Evolutionary conservation across 768 basidiomycete species (phyloP), one percentile per base, ranked within the genome.

Genomic region (Leucocoprinus sp.): DNA sequence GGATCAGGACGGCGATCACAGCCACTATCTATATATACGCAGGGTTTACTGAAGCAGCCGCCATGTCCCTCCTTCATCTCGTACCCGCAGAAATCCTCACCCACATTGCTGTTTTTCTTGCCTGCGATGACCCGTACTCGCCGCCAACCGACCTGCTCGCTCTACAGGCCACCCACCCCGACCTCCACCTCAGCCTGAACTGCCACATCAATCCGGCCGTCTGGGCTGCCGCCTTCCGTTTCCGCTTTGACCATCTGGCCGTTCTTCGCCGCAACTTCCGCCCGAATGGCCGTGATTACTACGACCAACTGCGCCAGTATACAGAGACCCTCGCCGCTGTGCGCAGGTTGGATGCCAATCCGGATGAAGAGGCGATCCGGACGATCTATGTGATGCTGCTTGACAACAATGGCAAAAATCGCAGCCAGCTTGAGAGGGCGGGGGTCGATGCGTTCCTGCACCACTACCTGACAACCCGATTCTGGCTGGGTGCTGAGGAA

Each of bases 351-450:
- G 39, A 21, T n/a, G 31, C 31, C 9, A n/a, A 27, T 15, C 27
- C 27, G 8, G 24, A 5, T 14, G 57, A 61, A 9, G 52, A 60
- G 0, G 54, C 62, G 27, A 22, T 42, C 3, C 5, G 50, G 29
- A 37, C 37, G 17, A 33, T 68, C 4, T 76, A 72, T 42, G 54
- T 81, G 34, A 73, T 86, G 68, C 57, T 81, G 58, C 61, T 74
- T 3, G 83, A 85, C 50, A 77, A 82, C 60, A 82, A 85, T 59
- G 81, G 80, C 26, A 71, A 70, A 56, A 86, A 86, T 57, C 66
- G 67, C 27, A 61, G 53, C 3, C 79, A 79, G 60, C 73, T 85
- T 38, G 65, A 72, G 45, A 64, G 60, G 18, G 81, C 76, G 0
- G 70, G 72, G 3, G 64, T 80, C 2, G 66, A 68, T 28, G 50